Percentiles rank a stretch among this genome's conserved stretches.
Conservation (phyloP, 139 green algal species). For the Chlorella sp. region DNA sequence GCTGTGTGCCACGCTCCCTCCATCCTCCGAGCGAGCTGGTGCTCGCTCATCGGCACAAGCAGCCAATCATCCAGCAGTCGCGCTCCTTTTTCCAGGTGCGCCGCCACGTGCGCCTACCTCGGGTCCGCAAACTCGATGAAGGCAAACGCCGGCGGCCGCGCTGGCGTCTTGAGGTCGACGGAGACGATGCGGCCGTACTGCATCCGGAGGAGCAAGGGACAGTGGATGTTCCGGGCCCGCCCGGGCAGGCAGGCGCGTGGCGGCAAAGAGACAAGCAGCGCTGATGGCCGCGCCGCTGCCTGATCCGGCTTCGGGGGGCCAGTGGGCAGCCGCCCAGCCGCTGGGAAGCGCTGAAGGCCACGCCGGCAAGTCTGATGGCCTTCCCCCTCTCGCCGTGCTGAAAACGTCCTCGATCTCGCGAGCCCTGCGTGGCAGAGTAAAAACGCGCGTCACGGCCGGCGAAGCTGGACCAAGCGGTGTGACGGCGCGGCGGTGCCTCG, state of each 20-base stretch:
- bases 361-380: not conserved
- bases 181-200: constrained; percentile 80
- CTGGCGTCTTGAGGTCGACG: constrained; percentile 88
- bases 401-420: constrained; percentile 89
- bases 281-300: not conserved
- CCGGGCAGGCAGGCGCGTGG: not conserved
- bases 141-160: constrained; percentile 79
- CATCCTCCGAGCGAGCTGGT: no score
- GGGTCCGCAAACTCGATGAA: constrained; percentile 89
- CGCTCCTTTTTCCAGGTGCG: no score
- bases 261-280: not conserved
- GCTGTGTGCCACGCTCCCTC: no score
- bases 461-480: no score
- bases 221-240: no score
- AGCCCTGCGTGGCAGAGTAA: no score
- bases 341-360: not conserved
- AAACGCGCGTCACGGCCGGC: no score
- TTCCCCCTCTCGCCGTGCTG: constrained; percentile 56
- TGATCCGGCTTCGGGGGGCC: not conserved
- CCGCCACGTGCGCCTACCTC: no score
- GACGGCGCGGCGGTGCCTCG: no score
- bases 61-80: no score
- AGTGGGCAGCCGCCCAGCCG: no score
- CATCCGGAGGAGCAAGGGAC: not conserved
- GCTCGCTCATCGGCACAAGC: no score